These are phyloP conservation scores for Rhizoclosmatium globosum DNA, from an alignment of 192 early-diverging fungal genomes.

Conservation along the genomic window DNA sequence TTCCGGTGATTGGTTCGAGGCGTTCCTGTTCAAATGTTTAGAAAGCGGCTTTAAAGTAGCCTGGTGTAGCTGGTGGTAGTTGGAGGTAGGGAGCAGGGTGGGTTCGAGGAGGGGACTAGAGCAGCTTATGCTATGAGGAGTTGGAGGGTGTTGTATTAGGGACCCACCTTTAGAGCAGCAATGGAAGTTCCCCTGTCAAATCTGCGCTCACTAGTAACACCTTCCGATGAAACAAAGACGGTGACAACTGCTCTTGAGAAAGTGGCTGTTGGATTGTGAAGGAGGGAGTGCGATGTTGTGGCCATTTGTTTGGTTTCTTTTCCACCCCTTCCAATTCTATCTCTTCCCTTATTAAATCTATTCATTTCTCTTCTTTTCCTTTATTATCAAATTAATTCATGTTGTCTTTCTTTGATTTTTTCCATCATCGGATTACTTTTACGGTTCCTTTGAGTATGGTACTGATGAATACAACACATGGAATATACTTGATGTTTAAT, in stretches of 20 bases:
- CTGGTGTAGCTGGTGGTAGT: not conserved
- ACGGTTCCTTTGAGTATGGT: too few species aligned
- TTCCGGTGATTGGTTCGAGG: slow-evolving; percentile 92
- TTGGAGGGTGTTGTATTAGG: not conserved
- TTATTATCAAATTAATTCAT: too few species aligned
- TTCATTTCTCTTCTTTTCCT: not conserved
- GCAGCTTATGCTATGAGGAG: not conserved
- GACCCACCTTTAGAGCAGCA: slow-evolving; percentile 71
- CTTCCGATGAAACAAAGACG: slow-evolving; percentile 86
- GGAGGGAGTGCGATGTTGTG: not conserved
- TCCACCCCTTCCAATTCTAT: not conserved
- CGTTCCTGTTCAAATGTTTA: slow-evolving; percentile 59
- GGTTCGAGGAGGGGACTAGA: not conserved
- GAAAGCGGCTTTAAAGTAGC: not conserved
- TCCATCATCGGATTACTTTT: too few species aligned
- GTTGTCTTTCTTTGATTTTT: too few species aligned
- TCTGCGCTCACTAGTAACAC: slow-evolving; percentile 84
- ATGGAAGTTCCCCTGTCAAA: slow-evolving; percentile 81
- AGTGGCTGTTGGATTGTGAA: slow-evolving; percentile 22
- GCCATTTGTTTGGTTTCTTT: not conserved
- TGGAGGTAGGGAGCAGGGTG: not conserved
- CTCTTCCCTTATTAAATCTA: not conserved
- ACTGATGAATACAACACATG: too few species aligned
- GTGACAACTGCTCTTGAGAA: slow-evolving; percentile 77
- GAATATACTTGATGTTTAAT: too few species aligned